phyloP scores from a whole-genome alignment of 257 asterid genomes.

The Solanum sejunctum region DNA sequence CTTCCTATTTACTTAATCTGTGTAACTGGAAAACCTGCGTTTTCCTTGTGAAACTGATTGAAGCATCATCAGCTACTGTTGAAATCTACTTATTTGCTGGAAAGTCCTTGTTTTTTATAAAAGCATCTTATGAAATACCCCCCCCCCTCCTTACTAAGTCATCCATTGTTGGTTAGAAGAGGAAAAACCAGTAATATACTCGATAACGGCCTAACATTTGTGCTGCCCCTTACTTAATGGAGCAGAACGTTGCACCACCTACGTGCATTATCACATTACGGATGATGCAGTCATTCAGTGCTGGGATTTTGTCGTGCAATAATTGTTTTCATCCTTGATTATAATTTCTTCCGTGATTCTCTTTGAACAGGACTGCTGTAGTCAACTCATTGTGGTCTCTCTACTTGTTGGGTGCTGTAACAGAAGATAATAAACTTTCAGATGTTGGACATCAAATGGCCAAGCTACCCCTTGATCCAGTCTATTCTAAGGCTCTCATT shows the following conservation, averaged over 20 bases:
- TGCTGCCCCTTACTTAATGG: not conserved
- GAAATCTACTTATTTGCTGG: not conserved
- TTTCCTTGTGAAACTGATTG: not conserved
- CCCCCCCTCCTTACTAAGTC: not conserved
- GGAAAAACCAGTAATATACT: not conserved
- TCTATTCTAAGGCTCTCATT: slow-evolving; percentile 83
- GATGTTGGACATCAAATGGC: slow-evolving; percentile 90
- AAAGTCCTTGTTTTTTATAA: not conserved
- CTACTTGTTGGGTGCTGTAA: slow-evolving; percentile 81
- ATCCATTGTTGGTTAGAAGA: not conserved
- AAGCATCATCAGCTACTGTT: not conserved
- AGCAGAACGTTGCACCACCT: not conserved
- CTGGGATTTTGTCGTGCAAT: not conserved
- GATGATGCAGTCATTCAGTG: not conserved
- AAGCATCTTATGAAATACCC: not conserved
- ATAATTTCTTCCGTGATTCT: not conserved
- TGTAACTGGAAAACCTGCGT: not conserved
- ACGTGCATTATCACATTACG: not conserved
- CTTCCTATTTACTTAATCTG: not conserved
- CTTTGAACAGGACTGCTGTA: slow-evolving; percentile 56
- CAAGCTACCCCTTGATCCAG: slow-evolving; percentile 81
- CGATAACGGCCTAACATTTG: not conserved
- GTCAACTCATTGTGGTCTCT: slow-evolving; percentile 78
- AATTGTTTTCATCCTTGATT: not conserved
- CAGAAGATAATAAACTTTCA: slow-evolving; percentile 62